Evolutionary conservation across 2,329 filamentous ascomycete genomes (phyloP).

Genomic region (Thielaviopsis ethacetica): DNA sequence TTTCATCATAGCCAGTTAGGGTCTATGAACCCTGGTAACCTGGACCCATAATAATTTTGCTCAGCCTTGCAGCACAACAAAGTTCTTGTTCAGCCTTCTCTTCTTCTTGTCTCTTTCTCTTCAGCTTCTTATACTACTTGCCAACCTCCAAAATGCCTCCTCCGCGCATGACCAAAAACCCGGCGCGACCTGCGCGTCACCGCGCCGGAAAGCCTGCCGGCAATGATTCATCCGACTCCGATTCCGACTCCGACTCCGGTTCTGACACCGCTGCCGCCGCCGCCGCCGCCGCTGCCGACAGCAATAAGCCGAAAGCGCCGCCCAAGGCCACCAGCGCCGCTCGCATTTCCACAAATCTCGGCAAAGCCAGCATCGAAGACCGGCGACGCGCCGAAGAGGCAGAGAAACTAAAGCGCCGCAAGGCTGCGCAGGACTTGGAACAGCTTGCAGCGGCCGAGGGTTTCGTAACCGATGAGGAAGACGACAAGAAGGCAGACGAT

Average conservation of each 20-base stretch:
- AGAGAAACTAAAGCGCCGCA: constrained; percentile 28
- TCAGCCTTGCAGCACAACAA: background rate
- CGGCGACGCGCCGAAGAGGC: constrained; percentile 29
- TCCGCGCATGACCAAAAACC: constrained; percentile 89
- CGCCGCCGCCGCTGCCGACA: constrained; percentile 15
- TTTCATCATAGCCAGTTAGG: background rate
- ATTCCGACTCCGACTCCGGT: constrained; percentile 30
- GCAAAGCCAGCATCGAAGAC: constrained; percentile 35
- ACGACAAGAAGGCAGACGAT: constrained; percentile 17
- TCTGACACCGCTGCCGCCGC: constrained; percentile 22
- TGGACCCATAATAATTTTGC: constrained; percentile 4
- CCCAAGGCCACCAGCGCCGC: constrained; percentile 41
- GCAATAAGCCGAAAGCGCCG: constrained; percentile 25
- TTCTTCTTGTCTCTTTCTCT: background rate
- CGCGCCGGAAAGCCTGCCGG: constrained; percentile 64
- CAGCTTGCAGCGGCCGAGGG: constrained; percentile 40
- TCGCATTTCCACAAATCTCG: constrained; percentile 36
- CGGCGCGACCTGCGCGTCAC: constrained; percentile 62
- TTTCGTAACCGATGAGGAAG: constrained; percentile 42
- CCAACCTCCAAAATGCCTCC: constrained; percentile 36
- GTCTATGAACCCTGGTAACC: background rate
- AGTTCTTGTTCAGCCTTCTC: background rate
- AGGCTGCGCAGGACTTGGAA: constrained; percentile 18
- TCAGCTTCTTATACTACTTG: background rate
- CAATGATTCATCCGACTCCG: constrained; percentile 36